Percentiles rank a stretch among this genome's conserved stretches.
Conservation (phyloP, 495 filamentous ascomycete species). For the Talaromyces stipitatus region DNA sequence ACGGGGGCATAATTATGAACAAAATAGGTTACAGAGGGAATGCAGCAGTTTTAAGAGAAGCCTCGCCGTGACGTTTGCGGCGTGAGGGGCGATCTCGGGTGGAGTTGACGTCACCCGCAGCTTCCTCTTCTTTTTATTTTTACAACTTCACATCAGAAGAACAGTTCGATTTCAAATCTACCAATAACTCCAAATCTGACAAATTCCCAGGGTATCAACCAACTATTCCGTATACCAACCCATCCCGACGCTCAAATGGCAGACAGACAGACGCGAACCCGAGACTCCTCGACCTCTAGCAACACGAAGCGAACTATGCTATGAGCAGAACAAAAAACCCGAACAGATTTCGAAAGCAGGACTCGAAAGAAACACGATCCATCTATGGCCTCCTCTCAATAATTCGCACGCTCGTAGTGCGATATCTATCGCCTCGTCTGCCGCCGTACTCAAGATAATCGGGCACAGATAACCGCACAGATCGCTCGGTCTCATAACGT, state of each 20-base stretch:
- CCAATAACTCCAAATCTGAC: neutral
- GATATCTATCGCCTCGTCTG: neutral
- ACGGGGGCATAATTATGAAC: neutral
- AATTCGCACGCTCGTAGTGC: neutral
- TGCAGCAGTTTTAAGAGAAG: neutral
- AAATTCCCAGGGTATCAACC: neutral
- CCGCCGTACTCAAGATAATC: conserved; percentile 1
- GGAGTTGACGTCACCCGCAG: neutral
- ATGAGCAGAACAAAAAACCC: too few species aligned
- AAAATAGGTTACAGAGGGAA: neutral
- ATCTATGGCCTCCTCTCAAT: neutral
- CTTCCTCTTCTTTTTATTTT: neutral
- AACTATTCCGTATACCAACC: neutral
- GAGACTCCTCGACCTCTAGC: neutral
- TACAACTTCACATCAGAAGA: neutral
- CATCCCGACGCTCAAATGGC: neutral
- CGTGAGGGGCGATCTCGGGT: neutral
- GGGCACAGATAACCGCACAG: too few species aligned
- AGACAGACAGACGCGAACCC: neutral
- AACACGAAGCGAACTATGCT: neutral
- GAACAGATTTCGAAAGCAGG: too few species aligned
- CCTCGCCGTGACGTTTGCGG: neutral
- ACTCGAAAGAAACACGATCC: neutral
- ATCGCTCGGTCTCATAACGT: neutral
- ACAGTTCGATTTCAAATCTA: neutral